phyloP scores from a whole-genome alignment of 192 early-diverging fungal species.

The Backusella australiensis region DNA sequence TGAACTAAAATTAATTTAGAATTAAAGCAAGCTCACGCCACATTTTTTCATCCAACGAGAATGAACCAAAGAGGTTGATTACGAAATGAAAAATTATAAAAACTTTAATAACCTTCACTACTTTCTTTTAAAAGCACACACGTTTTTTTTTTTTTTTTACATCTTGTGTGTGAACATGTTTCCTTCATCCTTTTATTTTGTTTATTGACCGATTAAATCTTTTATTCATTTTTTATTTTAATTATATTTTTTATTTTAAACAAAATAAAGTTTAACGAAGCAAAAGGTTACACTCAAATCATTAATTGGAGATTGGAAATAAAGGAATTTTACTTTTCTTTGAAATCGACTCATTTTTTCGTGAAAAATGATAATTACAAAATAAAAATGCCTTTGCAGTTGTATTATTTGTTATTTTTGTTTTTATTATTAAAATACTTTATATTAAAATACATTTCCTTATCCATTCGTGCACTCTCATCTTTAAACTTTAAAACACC shows the following conservation, averaged over 20 bases:
- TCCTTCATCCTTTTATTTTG: not conserved
- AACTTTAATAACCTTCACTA: not conserved
- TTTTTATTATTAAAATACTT: no score
- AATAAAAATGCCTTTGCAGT: not conserved
- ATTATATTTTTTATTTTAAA: not conserved
- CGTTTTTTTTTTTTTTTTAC: not conserved
- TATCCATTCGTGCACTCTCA: not conserved
- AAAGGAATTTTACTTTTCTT: not conserved
- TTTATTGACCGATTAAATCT: not conserved
- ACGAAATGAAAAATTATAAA: conserved; percentile 3
- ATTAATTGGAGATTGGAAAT: not conserved
- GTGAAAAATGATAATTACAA: not conserved
- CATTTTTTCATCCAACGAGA: conserved; percentile 15
- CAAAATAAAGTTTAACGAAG: not conserved
- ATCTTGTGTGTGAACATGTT: not conserved
- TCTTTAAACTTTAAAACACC: not conserved
- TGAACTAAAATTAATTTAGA: conserved; percentile 1
- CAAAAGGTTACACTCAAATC: not conserved
- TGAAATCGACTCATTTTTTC: not conserved
- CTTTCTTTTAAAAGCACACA: not conserved
- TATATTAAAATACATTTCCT: not conserved
- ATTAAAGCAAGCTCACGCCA: conserved; percentile 16
- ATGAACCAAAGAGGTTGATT: not conserved
- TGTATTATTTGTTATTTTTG: no score
- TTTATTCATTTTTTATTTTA: not conserved